A percentile compares a stretch with the other conserved stretches of the same genome.
These are phyloP conservation scores for Trichomonascaceae sp. DNA, from an alignment of 1,139 yeast genomes.

Conservation along the genomic window DNA sequence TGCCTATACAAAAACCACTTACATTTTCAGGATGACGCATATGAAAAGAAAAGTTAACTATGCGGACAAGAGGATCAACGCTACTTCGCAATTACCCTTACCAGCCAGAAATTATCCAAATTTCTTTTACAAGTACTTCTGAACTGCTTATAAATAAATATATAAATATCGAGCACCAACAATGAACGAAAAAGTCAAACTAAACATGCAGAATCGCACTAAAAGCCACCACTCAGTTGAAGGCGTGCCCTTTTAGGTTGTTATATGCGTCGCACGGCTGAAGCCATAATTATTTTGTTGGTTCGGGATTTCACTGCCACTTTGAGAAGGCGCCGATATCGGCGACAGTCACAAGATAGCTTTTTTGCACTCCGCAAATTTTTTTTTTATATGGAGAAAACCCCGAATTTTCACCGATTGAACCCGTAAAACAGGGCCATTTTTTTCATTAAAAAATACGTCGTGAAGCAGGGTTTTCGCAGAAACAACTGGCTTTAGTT, in stretches of 20 bases:
- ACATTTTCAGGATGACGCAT: background rate
- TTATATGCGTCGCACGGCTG: background rate
- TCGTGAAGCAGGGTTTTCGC: background rate
- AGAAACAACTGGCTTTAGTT: background rate
- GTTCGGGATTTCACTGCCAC: background rate
- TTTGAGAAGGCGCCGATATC: slow-evolving; percentile 3
- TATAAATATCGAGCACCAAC: too few species aligned
- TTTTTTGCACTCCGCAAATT: background rate
- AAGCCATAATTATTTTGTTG: background rate
- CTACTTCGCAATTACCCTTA: background rate
- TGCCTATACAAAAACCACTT: background rate
- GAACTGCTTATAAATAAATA: background rate
- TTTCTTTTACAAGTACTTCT: background rate
- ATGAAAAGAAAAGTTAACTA: background rate
- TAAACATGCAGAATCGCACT: background rate
- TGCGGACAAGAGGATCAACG: background rate
- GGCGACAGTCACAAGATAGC: slow-evolving; percentile 6
- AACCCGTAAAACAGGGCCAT: background rate
- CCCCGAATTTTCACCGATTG: background rate
- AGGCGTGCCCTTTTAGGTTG: background rate
- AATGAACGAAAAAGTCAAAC: background rate
- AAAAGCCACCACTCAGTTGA: background rate
- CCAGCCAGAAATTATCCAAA: background rate
- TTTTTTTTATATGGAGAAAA: background rate
- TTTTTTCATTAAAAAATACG: background rate